phyloP scores from a whole-genome alignment of 805 yeast genomes.

The Wickerhamiella slavikovae region DNA sequence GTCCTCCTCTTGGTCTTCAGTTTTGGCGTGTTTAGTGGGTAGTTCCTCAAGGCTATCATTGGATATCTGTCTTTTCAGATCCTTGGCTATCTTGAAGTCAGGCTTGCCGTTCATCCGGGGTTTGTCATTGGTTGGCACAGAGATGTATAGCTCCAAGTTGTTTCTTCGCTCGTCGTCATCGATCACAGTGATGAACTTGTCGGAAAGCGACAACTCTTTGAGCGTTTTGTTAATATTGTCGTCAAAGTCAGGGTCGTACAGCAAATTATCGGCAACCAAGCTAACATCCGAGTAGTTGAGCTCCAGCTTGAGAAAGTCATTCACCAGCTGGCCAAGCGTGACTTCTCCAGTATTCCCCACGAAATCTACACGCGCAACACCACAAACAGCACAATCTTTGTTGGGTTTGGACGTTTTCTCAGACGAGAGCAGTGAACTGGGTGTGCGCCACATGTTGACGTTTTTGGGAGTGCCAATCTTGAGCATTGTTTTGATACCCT shows the following conservation, averaged over 20 bases:
- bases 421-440: conserved; percentile 44
- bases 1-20: conserved; percentile 3
- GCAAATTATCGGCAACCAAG: conserved; percentile 37
- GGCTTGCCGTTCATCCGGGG: too few relatives aligned
- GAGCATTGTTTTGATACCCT: too few relatives aligned
- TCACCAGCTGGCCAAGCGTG: conserved; percentile 33
- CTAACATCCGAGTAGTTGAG: conserved; percentile 36
- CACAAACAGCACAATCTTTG: conserved; percentile 40
- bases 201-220: conserved; percentile 34
- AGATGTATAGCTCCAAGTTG: conserved; percentile 18
- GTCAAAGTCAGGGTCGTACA: conserved; percentile 77
- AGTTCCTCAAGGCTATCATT: too few relatives aligned
- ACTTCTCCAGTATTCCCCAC: conserved; percentile 8
- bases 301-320: conserved; percentile 22
- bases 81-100: too few relatives aligned
- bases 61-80: too few relatives aligned
- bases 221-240: conserved; percentile 41
- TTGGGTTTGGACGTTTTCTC: conserved; percentile 44
- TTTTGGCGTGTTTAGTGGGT: not conserved
- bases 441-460: conserved; percentile 34
- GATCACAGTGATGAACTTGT: conserved; percentile 45
- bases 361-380: conserved; percentile 15
- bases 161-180: conserved; percentile 73
- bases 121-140: conserved; percentile 6
- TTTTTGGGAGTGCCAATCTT: conserved; percentile 23